Evolutionary conservation across 306 rosid genomes (phyloP).

Genomic region (Hippophae rhamnoides): DNA sequence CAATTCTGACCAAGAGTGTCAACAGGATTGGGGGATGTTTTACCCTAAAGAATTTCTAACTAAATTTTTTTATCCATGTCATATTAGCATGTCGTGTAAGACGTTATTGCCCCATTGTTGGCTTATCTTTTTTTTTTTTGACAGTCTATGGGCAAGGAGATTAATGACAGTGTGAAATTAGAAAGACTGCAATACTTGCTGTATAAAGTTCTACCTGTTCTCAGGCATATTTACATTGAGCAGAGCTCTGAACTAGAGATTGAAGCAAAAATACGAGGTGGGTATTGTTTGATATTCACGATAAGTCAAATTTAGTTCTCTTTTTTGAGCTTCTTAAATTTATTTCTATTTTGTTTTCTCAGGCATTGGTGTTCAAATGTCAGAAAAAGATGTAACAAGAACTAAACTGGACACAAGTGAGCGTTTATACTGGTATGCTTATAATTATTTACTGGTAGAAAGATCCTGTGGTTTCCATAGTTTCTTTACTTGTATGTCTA

Average conservation of each 20-base stretch:
- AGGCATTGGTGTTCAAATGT: slow-evolving; percentile 37
- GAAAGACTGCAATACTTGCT: slow-evolving; percentile 40
- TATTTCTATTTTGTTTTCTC: slow-evolving; percentile 12
- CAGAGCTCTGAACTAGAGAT: slow-evolving; percentile 50
- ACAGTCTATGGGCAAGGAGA: slow-evolving; percentile 27
- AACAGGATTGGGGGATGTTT: no score
- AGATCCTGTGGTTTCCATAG: background rate
- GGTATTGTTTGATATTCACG: slow-evolving; percentile 5
- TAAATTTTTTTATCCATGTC: background rate
- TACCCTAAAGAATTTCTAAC: background rate
- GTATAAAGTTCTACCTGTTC: slow-evolving; percentile 45
- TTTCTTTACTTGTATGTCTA: background rate
- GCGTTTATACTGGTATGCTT: slow-evolving; percentile 57
- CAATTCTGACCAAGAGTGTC: no score
- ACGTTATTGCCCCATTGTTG: background rate
- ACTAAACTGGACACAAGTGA: slow-evolving; percentile 33
- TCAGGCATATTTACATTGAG: slow-evolving; percentile 48
- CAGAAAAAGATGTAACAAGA: slow-evolving; percentile 42
- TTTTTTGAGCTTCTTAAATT: background rate
- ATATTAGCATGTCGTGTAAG: no score
- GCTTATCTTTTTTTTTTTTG: slow-evolving; percentile 6
- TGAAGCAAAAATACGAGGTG: slow-evolving; percentile 50
- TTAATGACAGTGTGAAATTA: slow-evolving; percentile 31
- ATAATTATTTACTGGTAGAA: background rate
- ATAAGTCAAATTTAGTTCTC: background rate